phyloP scores from a whole-genome alignment of 768 basidiomycete genomes.

The Boletus rubroflammeus region DNA sequence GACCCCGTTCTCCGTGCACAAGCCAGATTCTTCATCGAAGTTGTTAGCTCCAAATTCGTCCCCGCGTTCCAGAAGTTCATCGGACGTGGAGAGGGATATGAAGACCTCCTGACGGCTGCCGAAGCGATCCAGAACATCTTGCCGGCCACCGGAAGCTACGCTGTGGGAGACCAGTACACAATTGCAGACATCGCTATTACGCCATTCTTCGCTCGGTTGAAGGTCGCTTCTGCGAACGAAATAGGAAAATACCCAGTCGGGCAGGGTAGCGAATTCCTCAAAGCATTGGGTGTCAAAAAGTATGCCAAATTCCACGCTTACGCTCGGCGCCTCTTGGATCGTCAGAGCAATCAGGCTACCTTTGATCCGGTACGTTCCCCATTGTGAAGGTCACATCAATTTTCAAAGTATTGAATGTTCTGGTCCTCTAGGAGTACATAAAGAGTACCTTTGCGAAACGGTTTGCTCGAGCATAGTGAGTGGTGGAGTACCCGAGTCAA shows the following conservation, averaged over 20 bases:
- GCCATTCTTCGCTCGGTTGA: slow-evolving; percentile 58
- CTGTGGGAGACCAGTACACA: slow-evolving; percentile 32
- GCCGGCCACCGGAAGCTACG: slow-evolving; percentile 40
- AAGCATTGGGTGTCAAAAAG: slow-evolving; percentile 38
- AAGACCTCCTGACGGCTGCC: slow-evolving; percentile 40
- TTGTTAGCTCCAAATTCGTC: slow-evolving; percentile 43
- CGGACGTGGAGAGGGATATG: slow-evolving; percentile 38
- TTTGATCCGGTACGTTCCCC: slow-evolving; percentile 47
- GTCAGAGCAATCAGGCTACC: slow-evolving; percentile 53
- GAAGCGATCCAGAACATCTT: slow-evolving; percentile 51
- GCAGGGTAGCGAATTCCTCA: slow-evolving; percentile 42
- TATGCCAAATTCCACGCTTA: slow-evolving; percentile 53
- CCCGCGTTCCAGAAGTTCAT: slow-evolving; percentile 38
- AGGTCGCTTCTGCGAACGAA: slow-evolving; percentile 45
- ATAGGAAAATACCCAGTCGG: slow-evolving; percentile 49
- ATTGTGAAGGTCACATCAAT: too few species aligned
- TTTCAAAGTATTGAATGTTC: neutral
- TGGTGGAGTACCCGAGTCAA: neutral
- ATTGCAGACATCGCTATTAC: slow-evolving; percentile 60
- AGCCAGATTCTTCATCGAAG: slow-evolving; percentile 61
- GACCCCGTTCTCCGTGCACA: slow-evolving; percentile 56
- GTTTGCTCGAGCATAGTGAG: slow-evolving; percentile 6
- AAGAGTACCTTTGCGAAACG: neutral
- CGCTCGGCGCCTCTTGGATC: slow-evolving; percentile 41
- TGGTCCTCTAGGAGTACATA: slow-evolving; percentile 11